Evolutionary conservation across 208 protist species (phyloP).

Genomic region (Spongospora subterranea): DNA sequence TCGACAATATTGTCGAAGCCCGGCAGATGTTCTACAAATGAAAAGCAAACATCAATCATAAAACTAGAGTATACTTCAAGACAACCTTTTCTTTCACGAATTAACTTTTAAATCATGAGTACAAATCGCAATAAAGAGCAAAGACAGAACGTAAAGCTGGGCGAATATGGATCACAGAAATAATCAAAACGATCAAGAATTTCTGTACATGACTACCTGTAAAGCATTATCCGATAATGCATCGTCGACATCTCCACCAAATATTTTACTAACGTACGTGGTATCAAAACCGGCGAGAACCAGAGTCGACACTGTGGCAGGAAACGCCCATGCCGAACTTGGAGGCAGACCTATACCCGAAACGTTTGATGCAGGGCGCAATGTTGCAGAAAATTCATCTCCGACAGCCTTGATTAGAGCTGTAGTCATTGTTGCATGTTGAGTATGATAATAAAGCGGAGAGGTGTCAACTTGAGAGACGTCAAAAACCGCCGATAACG

Average conservation of each 20-base stretch:
- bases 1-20: neutral
- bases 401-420: neutral
- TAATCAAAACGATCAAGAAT: neutral
- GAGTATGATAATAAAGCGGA: slow-evolving; percentile 26
- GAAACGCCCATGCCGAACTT: neutral
- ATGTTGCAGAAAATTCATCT: neutral
- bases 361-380: neutral
- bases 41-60: no score
- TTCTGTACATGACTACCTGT: neutral
- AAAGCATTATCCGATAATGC: neutral
- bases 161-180: neutral
- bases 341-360: neutral
- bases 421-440: neutral
- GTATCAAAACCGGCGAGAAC: slow-evolving; percentile 9
- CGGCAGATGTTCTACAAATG: neutral
- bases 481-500: neutral
- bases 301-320: neutral
- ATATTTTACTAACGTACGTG: neutral
- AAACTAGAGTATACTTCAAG: no score
- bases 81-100: no score
- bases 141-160: neutral
- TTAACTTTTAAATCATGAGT: no score
- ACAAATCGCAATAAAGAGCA: no score
- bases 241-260: neutral
- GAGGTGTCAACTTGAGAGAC: neutral